phyloP scores from a whole-genome alignment of 2,329 filamentous ascomycete genomes.

The Chaetoscypha palmicola region DNA sequence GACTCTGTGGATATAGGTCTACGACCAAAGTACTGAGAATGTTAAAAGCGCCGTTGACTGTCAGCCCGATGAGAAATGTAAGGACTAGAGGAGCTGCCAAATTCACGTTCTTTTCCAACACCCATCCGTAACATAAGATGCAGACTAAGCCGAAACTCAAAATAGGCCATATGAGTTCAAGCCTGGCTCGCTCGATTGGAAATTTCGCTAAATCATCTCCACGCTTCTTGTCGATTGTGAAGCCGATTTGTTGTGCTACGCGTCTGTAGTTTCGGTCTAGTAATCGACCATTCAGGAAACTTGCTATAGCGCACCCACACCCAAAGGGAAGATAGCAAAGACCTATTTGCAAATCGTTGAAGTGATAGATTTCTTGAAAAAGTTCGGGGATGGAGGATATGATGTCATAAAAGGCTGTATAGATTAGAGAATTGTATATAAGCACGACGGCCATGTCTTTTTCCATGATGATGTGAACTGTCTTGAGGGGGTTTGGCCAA shows the following conservation, averaged over 20 bases:
- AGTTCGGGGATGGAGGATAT: slow-evolving; percentile 46
- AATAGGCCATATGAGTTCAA: slow-evolving; percentile 48
- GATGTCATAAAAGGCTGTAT: slow-evolving; percentile 48
- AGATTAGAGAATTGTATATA: slow-evolving; percentile 46
- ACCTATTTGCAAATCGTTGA: slow-evolving; percentile 30
- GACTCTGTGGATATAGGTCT: slow-evolving; percentile 53
- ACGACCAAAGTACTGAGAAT: slow-evolving; percentile 58
- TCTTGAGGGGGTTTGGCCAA: slow-evolving; percentile 51
- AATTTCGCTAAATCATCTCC: slow-evolving; percentile 32
- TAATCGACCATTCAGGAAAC: slow-evolving; percentile 47
- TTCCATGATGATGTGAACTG: slow-evolving; percentile 46
- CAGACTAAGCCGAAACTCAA: slow-evolving; percentile 47
- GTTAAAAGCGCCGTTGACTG: slow-evolving; percentile 55
- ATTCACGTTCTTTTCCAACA: slow-evolving; percentile 42
- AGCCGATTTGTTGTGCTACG: slow-evolving; percentile 52
- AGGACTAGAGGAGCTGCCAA: slow-evolving; percentile 50
- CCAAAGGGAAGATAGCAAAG: slow-evolving; percentile 38
- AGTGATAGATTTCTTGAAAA: slow-evolving; percentile 28
- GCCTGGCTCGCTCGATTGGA: slow-evolving; percentile 35
- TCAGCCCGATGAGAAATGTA: slow-evolving; percentile 49
- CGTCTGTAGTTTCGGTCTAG: slow-evolving; percentile 64
- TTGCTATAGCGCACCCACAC: slow-evolving; percentile 42
- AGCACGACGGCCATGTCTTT: slow-evolving; percentile 51
- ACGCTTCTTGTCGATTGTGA: slow-evolving; percentile 53
- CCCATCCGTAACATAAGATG: slow-evolving; percentile 52